Conservation (phyloP, 148 eudicot species). For the Polygonum aviculare region DNA sequence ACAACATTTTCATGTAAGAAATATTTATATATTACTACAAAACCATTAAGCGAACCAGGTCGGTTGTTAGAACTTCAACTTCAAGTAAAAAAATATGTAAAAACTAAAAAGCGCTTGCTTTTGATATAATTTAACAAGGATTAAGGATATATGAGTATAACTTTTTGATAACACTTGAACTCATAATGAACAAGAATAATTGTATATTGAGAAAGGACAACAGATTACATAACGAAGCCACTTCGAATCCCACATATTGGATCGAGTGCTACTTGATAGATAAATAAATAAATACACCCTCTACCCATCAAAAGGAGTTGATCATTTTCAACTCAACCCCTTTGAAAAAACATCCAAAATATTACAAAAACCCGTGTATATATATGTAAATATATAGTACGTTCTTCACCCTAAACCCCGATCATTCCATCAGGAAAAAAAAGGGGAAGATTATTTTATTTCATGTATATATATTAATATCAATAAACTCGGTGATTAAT, state of each 20-base stretch:
- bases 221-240: not conserved
- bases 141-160: no score
- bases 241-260: conserved; percentile 9
- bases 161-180: not conserved
- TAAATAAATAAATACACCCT: not conserved
- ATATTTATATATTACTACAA: no score
- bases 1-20: no score
- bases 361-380: not conserved
- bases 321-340: not conserved
- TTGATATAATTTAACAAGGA: no score
- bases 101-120: no score
- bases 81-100: no score
- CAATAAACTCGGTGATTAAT: not conserved
- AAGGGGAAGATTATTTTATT: not conserved
- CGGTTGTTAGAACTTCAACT: no score
- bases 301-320: not conserved
- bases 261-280: conserved; percentile 3
- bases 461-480: not conserved
- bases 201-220: not conserved
- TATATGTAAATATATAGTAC: not conserved
- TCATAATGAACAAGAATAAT: not conserved
- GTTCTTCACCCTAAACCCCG: not conserved
- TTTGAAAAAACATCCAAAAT: not conserved
- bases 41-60: no score
- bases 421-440: not conserved